phyloP scores from a whole-genome alignment of 805 yeast genomes.

The Lipomyces yamadae region DNA sequence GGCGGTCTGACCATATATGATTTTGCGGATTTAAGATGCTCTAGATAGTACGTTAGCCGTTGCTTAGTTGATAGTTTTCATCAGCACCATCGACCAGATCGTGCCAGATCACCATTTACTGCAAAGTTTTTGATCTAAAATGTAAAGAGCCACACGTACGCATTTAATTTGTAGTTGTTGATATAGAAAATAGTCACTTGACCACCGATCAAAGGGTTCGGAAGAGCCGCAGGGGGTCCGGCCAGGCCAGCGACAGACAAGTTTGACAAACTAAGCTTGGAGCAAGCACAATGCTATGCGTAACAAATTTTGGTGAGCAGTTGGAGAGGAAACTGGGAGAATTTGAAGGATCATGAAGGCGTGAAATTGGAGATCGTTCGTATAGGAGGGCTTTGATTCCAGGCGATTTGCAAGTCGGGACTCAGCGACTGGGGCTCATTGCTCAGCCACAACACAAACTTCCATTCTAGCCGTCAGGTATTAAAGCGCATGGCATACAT shows the following conservation, averaged over 20 bases:
- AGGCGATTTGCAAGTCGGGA: background rate
- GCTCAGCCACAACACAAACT: background rate
- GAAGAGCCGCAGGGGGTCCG: no score
- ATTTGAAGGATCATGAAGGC: background rate
- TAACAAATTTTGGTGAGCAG: no score
- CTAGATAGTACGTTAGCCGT: background rate
- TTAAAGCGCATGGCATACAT: no score
- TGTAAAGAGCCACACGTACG: background rate
- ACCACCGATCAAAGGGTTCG: background rate
- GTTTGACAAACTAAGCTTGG: no score
- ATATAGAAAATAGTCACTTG: background rate
- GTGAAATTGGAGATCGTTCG: background rate
- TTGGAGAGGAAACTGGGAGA: background rate
- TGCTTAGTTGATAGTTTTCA: background rate
- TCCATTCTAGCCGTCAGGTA: background rate
- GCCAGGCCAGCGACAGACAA: no score
- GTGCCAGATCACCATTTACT: no score
- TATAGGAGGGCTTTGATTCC: background rate
- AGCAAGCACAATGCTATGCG: no score
- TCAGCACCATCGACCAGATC: no score
- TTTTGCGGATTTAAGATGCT: constrained; percentile 24
- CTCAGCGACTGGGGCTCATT: background rate
- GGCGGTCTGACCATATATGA: constrained; percentile 24
- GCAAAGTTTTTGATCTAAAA: background rate
- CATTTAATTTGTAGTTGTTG: background rate